Conservation (phyloP, 805 yeast genomes). For the Ogataea parapolymorpha region DNA sequence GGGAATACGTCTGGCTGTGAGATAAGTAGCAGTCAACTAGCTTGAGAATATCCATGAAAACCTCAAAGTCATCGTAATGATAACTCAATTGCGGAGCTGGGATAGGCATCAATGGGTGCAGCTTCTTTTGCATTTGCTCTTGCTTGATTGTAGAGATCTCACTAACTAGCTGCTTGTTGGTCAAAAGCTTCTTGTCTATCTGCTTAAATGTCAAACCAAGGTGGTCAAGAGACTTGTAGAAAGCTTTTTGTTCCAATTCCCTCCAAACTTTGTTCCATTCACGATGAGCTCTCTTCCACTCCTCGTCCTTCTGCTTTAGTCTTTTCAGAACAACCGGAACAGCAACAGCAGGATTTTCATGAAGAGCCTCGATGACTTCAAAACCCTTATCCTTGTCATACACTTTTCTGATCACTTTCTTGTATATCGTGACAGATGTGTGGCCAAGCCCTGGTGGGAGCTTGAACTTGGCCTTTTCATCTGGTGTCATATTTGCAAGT, state of each 20-base stretch:
- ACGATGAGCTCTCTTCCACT: constrained; percentile 96
- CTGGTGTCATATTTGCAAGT: constrained; percentile 87
- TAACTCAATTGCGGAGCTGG: constrained; percentile 70
- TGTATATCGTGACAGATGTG: constrained; percentile 85
- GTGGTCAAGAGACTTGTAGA: constrained; percentile 91
- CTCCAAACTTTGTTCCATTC: constrained; percentile 99
- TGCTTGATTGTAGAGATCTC: constrained; percentile 90
- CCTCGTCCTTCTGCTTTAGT: constrained; percentile 96
- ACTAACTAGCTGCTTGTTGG: constrained; percentile 85
- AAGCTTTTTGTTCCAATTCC: constrained; percentile 93
- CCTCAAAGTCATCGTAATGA: constrained; percentile 59
- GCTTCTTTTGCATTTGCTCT: constrained; percentile 82
- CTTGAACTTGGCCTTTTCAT: constrained; percentile 81
- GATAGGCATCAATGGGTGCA: constrained; percentile 81
- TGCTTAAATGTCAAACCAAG: constrained; percentile 95
- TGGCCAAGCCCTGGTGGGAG: constrained; percentile 93
- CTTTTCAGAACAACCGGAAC: constrained; percentile 91
- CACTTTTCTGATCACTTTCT: constrained; percentile 86
- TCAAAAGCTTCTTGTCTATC: constrained; percentile 87
- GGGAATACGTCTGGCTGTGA: constrained; percentile 71
- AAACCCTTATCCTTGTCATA: constrained; percentile 94
- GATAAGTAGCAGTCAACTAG: constrained; percentile 65
- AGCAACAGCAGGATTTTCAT: constrained; percentile 92
- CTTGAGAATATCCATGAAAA: constrained; percentile 69
- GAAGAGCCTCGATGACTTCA: constrained; percentile 93